Evolutionary conservation across 148 eudicot species (phyloP), one percentile per base, ranked within the genome.

Genomic region (Cornus controversa): DNA sequence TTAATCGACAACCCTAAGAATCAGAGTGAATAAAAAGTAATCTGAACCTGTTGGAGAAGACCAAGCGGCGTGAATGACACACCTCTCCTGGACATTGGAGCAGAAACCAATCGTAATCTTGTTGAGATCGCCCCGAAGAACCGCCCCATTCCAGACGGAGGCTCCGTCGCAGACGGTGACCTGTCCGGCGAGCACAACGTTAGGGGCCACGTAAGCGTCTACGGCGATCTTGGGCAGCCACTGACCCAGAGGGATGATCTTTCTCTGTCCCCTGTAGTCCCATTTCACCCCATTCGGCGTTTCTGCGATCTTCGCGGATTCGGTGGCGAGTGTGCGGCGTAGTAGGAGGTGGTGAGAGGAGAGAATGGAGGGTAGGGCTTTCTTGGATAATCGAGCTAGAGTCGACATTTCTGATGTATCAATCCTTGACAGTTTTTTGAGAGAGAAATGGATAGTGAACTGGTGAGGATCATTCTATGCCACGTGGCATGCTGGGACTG

Each of bases 201-300:
- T 96, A 4, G 99, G 97, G 1, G 99, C 98, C 47, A 96, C 98
- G 69, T 96, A 96, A 10, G 99, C 98, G 23, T 96, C 99, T 50
- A 96, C 99, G 34, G 99, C 99, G 82, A 96, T 85, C 86, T 92
- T 96, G 14, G 99, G 99, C 74, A 80, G 79, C 99, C 99, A 96
- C 80, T 96, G 98, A 7, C 99, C 99, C 28, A 96, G 77, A 0
- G 99, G 99, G 36, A 96, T 90, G 78, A 79, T 58, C 83, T 50
- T 79, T 31, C 99, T 77, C 82, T 96, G 99, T 0, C 99, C 99
- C 63, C 99, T 80, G 84, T 96, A 92, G 81, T 96, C 99, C 98
- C 98, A 96, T 75, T 93, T 93, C 75, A 93, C 89, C n/a, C 95
- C 92, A 90, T 96, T 95, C 77, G 91, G 85, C 1, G 90, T 80